Evolutionary conservation across 768 basidiomycete genomes (phyloP), one percentile per base, ranked within the genome.

Genomic region (Lactarius quietus): DNA sequence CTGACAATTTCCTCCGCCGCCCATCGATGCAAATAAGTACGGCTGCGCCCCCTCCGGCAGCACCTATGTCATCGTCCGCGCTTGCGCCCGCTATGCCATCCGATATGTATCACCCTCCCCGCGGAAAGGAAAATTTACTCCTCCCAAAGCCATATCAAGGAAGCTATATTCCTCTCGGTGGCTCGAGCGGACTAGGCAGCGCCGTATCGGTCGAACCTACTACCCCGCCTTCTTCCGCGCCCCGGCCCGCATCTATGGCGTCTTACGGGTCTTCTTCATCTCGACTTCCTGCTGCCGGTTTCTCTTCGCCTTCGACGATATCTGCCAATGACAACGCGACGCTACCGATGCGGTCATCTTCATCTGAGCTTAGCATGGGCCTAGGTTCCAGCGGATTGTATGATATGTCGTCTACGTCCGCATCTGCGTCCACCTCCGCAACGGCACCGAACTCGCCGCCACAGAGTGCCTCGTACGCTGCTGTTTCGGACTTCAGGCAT

Each of bases 181-280:
- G 65, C 10, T 66, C 65, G 20, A 62, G 61, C 28, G 56, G 60
- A 36, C 39, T 66, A 9, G 65, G 56, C 36, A 45, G 8, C 8
- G 23, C 48, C 1, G 26, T 45, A 10, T 28, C n/a, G 39, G 31
- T n/a, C 17, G 28, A 48, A 14, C 48, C 36, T 23, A 28, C 51
- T 39, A 15, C 17, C 7, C 35, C 23, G 1, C 17, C 28, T 3
- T 58, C 31, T 0, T 18, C 39, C 6, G 20, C 36, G 23, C 29
- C 8, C 18, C 2, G 9, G 29, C 33, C 29, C n/a, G 8, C 35
- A 38, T 20, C 54, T 4, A 6, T 14, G 10, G 36, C 38, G 18
- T 48, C 65, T 12, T 62, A 62, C 33, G 39, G 61, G 18, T 6
- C 33, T 35, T 18, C 61, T 1, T 0, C 48, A 5, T 10, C 45